Evolutionary conservation across 2,329 filamentous ascomycete species (phyloP).

Genomic region (Ascocoryne sarcoides): DNA sequence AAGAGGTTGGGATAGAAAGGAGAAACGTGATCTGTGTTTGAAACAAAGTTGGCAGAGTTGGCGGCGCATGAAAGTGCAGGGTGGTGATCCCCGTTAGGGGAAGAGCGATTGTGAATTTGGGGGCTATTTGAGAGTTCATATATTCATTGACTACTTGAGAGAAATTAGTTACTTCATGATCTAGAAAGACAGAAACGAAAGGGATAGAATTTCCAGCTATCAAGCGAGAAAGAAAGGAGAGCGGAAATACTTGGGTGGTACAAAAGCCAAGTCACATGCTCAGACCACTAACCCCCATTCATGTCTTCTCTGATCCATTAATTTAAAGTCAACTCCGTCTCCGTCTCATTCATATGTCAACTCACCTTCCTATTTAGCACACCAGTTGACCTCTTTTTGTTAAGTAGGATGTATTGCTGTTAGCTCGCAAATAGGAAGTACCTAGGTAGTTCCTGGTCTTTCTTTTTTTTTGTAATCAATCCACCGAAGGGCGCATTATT

Average conservation of each 20-base stretch:
- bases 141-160: not conserved
- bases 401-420: too few species aligned
- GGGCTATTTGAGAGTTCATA: not conserved
- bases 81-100: not conserved
- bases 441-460: too few species aligned
- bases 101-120: not conserved
- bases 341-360: not conserved
- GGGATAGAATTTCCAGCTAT: not conserved
- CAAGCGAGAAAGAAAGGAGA: not conserved
- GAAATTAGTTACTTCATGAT: not conserved
- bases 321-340: not conserved
- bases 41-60: not conserved
- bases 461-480: too few species aligned
- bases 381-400: too few species aligned
- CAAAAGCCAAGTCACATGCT: not conserved
- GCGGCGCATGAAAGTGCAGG: not conserved
- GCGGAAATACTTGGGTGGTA: not conserved
- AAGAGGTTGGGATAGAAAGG: not conserved
- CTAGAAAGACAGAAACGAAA: too few species aligned
- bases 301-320: not conserved
- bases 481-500: too few species aligned
- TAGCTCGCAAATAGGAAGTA: too few species aligned
- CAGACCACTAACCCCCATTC: not conserved
- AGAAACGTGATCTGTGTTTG: not conserved
- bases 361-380: too few species aligned